Evolutionary conservation across 2,329 filamentous ascomycete species (phyloP).

Genomic region (Zasmidium citrigriseum): DNA sequence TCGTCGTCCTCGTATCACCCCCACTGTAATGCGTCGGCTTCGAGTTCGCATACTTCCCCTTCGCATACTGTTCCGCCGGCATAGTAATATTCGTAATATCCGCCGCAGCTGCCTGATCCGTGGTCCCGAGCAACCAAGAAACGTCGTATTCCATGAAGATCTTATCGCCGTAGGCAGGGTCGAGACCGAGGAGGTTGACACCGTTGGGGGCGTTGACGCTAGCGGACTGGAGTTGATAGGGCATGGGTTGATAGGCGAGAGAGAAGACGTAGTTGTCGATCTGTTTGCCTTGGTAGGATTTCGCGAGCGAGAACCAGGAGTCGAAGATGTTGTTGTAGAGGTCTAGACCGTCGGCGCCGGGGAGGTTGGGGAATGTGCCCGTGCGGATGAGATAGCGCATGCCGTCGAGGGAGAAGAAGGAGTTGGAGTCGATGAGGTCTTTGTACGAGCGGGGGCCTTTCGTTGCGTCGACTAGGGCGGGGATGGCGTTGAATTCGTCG

Average conservation of each 20-base stretch:
- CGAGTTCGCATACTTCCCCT: constrained; percentile 17
- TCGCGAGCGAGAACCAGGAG: constrained; percentile 16
- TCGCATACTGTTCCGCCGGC: constrained; percentile 19
- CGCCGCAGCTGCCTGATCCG: constrained; percentile 18
- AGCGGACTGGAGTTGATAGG: constrained; percentile 17
- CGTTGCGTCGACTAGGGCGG: constrained; percentile 18
- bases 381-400: constrained; percentile 44
- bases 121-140: constrained; percentile 18
- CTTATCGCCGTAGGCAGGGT: constrained; percentile 19
- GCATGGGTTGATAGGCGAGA: constrained; percentile 25
- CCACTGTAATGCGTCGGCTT: constrained; percentile 24
- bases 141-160: constrained; percentile 28
- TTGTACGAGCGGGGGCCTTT: constrained; percentile 15
- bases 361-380: constrained; percentile 40
- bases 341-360: constrained; percentile 17
- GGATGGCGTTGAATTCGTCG: constrained; percentile 51
- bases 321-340: constrained; percentile 20
- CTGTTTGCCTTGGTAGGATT: constrained; percentile 7
- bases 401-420: constrained; percentile 17
- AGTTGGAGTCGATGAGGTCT: constrained; percentile 22
- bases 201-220: constrained; percentile 19
- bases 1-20: constrained; percentile 17
- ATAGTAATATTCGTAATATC: constrained; percentile 20
- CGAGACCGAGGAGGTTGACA: constrained; percentile 23
- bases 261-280: constrained; percentile 20